A percentile compares a stretch with the other conserved stretches of the same genome.
phyloP scores from a whole-genome alignment of 129 eudicot species.

The Kitagawia praeruptora region DNA sequence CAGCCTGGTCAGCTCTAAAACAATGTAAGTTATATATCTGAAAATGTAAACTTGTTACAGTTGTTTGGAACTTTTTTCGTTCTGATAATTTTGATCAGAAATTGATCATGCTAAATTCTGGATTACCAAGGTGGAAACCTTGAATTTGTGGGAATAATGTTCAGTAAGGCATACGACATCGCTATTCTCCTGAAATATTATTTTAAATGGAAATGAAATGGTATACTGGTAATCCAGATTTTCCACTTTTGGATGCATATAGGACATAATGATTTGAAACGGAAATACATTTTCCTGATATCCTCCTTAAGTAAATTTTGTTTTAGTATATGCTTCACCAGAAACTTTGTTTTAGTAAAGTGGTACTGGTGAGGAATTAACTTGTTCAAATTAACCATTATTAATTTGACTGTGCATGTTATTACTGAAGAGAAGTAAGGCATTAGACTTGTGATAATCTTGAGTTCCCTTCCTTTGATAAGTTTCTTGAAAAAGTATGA shows the following conservation, averaged over 20 bases:
- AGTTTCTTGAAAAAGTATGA: too few species aligned
- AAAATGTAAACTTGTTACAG: not conserved
- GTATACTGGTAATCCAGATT: not conserved
- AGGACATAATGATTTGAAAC: not conserved
- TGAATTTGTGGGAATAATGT: not conserved
- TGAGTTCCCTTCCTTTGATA: too few species aligned
- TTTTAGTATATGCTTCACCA: too few species aligned
- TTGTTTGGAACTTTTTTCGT: not conserved
- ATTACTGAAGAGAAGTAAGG: too few species aligned
- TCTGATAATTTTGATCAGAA: not conserved
- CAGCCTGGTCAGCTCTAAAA: slow-evolving; percentile 87
- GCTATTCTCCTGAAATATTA: not conserved
- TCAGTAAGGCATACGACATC: not conserved
- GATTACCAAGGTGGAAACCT: not conserved
- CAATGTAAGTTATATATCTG: slow-evolving; percentile 46
- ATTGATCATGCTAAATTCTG: not conserved
- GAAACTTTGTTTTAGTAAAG: too few species aligned
- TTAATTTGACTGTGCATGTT: too few species aligned
- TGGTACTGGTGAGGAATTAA: too few species aligned
- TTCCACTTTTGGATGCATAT: not conserved
- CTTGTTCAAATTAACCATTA: too few species aligned
- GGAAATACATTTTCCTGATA: too few species aligned
- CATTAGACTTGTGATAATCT: too few species aligned
- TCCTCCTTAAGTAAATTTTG: too few species aligned
- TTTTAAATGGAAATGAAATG: not conserved